Conservation (phyloP, 805 yeast genomes). For the Saccharomycopsis synnaedendra region DNA sequence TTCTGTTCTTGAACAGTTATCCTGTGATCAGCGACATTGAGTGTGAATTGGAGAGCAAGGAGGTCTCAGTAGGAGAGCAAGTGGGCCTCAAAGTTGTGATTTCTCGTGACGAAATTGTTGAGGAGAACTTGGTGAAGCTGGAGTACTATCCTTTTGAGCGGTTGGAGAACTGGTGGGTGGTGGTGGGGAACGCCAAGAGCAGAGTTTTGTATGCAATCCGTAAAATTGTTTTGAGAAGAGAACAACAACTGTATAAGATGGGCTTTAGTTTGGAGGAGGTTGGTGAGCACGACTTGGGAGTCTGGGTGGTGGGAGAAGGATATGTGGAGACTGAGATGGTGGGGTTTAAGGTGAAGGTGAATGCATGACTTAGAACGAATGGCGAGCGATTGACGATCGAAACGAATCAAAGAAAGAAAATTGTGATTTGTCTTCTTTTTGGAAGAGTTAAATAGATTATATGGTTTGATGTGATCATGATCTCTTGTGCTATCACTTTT, state of each 20-base stretch:
- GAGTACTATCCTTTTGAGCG: conserved; percentile 50
- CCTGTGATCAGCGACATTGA: conserved; percentile 67
- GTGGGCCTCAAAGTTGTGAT: conserved; percentile 31
- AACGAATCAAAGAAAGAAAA: neutral
- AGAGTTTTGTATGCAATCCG: conserved; percentile 65
- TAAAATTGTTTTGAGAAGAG: conserved; percentile 43
- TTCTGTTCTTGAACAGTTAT: conserved; percentile 79
- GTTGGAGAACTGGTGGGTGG: conserved; percentile 78
- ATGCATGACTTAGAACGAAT: no score
- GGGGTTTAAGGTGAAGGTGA: neutral
- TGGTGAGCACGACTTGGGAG: conserved; percentile 51
- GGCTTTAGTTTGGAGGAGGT: conserved; percentile 45
- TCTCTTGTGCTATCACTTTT: no score
- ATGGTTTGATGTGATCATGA: no score
- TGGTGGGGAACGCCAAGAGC: conserved; percentile 55
- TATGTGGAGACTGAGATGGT: conserved; percentile 77
- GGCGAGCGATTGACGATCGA: neutral
- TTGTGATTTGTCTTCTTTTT: neutral
- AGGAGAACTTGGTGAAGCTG: conserved; percentile 42
- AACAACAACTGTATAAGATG: conserved; percentile 40
- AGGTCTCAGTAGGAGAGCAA: conserved; percentile 17
- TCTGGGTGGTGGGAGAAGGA: conserved; percentile 88
- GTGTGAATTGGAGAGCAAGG: conserved; percentile 34
- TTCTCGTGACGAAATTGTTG: conserved; percentile 70
- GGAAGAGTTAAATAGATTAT: neutral